Evolutionary conservation across 23 red algal genomes (phyloP), one percentile per base, ranked within the genome.

Genomic region (Cyanidioschyzon merolae): DNA sequence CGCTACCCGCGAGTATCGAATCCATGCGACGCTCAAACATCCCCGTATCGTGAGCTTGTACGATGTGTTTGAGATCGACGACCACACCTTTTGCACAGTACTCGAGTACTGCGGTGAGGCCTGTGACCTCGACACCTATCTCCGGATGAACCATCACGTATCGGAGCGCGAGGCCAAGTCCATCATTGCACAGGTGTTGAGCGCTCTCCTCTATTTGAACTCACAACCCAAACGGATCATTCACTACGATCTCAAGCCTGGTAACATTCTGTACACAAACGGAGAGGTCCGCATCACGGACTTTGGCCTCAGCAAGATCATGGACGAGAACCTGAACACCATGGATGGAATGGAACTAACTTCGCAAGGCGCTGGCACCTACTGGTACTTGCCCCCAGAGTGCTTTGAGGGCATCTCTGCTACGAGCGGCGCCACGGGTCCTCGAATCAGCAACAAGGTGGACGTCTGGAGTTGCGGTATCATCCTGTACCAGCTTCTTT

Each of bases 361-460:
- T 3, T 84, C 81, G 1, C 75, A 78, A 34, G 81, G 71, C n/a
- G 87, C 87, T 37, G 92, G 92, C 41, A 96, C 92, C 3, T 90
- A 90, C 78, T 96, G 92, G 92, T 96, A 96, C 75, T 76, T 96
- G 36, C 92, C 92, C 18, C 92, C 92, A 38, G 92, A 96, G 40
- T 81, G 78, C 38, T 71, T 71, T 35, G 63, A 71, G 63, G 3
- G 3, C 2, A 25, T 35, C 16, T 7, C 16, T 35, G 16, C 12
- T 7, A 27, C 3, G 63, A 27, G 7, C 16, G 63, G n/a, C 63
- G 16, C n/a, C 12, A 3, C 7, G n/a, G 63, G n/a, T 32, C 63
- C 63, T 15, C 34, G 75, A 2, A 96, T 96, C 51, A 88, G 92
- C 67, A 78, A 57, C 27, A 96, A 96, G 35, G 92, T 96, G 41